Percentiles rank a stretch among this genome's conserved stretches.
phyloP scores from a whole-genome alignment of 805 yeast genomes.

The Saccharomyces cerevisiae region DNA sequence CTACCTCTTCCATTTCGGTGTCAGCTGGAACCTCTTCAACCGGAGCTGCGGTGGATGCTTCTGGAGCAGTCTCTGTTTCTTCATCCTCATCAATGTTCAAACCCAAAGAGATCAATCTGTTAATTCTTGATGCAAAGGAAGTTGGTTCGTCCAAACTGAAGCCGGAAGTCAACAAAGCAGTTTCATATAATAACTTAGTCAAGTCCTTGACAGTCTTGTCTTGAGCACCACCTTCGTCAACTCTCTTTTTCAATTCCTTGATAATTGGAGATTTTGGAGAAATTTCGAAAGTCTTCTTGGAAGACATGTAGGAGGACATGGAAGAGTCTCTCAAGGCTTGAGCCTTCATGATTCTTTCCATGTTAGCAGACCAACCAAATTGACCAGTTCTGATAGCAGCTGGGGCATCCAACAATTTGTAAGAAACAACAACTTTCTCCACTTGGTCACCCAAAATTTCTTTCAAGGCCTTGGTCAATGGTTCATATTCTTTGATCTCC shows the following conservation, averaged over 20 bases:
- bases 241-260: conserved; percentile 91
- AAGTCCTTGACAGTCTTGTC: conserved; percentile 97
- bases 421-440: conserved; percentile 97
- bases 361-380: conserved; percentile 99
- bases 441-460: conserved; percentile 97
- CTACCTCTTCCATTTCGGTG: conserved; percentile 99
- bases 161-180: conserved; percentile 97
- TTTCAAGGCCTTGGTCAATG: conserved; percentile 90
- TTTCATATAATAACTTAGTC: conserved; percentile 92
- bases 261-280: conserved; percentile 95
- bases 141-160: conserved; percentile 98
- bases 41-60: conserved; percentile 36
- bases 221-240: conserved; percentile 93
- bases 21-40: conserved; percentile 61
- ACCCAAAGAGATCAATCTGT: conserved; percentile 96
- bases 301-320: conserved; percentile 99
- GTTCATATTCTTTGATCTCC: conserved; percentile 86
- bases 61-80: conserved; percentile 32
- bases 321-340: conserved; percentile 98
- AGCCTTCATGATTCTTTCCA: conserved; percentile 99
- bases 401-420: conserved; percentile 95
- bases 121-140: conserved; percentile 94
- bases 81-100: conserved; percentile 93
- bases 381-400: conserved; percentile 99
- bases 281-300: conserved; percentile 97